phyloP scores from a whole-genome alignment of 768 basidiomycete species.

The Multifurca ochricompacta region DNA sequence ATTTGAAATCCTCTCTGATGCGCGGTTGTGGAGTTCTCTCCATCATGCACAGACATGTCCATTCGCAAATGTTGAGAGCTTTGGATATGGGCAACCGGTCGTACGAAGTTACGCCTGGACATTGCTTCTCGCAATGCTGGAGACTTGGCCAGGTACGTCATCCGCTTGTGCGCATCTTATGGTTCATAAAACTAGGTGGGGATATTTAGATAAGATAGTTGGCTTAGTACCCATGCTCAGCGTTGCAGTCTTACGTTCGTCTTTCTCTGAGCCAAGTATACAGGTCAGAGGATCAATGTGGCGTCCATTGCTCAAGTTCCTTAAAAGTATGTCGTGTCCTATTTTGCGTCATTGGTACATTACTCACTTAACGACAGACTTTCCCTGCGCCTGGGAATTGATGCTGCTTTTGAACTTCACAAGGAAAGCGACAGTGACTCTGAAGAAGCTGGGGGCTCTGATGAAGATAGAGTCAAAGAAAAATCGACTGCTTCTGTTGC shows the following conservation, averaged over 20 bases:
- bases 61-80: slow-evolving; percentile 37
- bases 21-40: slow-evolving; percentile 53
- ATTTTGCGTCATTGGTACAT: neutral
- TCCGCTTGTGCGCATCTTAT: neutral
- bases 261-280: slow-evolving; percentile 63
- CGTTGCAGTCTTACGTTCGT: slow-evolving; percentile 53
- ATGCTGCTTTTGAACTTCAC: slow-evolving; percentile 24
- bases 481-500: neutral
- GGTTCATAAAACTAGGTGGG: neutral
- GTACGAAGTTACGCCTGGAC: slow-evolving; percentile 69
- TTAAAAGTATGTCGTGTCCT: slow-evolving; percentile 47
- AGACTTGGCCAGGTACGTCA: slow-evolving; percentile 37
- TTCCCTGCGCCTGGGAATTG: slow-evolving; percentile 59
- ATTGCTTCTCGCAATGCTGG: slow-evolving; percentile 40
- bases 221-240: slow-evolving; percentile 42
- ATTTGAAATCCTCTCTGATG: slow-evolving; percentile 38
- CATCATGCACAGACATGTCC: slow-evolving; percentile 37
- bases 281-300: slow-evolving; percentile 63
- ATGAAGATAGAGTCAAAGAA: slow-evolving; percentile 32
- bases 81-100: slow-evolving; percentile 60
- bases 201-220: slow-evolving; percentile 23
- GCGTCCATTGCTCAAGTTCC: slow-evolving; percentile 59
- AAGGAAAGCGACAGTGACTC: slow-evolving; percentile 30
- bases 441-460: slow-evolving; percentile 28
- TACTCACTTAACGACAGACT: slow-evolving; percentile 35